A percentile compares a stretch with the other conserved stretches of the same genome.
phyloP scores from a whole-genome alignment of 2,329 filamentous ascomycete species.

The Xenoacremonium recifei region DNA sequence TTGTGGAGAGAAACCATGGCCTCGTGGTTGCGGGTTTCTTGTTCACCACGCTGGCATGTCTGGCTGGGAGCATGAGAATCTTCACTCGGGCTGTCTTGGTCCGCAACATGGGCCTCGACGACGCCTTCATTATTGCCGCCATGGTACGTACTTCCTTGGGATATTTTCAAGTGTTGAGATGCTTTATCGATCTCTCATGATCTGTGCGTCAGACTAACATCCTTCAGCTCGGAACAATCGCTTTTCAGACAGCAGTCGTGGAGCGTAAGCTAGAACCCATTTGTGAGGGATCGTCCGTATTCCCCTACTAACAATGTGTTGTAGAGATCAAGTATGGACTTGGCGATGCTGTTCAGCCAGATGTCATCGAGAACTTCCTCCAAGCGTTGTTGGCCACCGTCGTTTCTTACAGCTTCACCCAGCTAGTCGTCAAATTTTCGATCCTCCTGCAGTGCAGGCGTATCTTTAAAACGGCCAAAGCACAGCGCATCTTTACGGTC shows the following conservation, averaged over 20 bases:
- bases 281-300: not conserved
- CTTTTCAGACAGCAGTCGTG: conserved; percentile 15
- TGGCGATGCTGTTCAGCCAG: not conserved
- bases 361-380: not conserved
- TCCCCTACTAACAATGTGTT: not conserved
- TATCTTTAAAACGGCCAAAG: conserved; percentile 21
- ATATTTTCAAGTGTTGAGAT: not conserved
- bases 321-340: not conserved
- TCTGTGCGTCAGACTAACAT: not conserved
- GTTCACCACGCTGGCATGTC: conserved; percentile 1
- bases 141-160: conserved; percentile 1
- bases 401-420: conserved; percentile 23
- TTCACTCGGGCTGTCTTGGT: conserved; percentile 4
- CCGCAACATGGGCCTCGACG: conserved; percentile 2
- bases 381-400: not conserved
- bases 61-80: conserved; percentile 2
- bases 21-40: conserved; percentile 2
- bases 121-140: conserved; percentile 2
- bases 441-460: conserved; percentile 27
- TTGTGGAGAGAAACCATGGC: conserved; percentile 3
- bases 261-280: not conserved
- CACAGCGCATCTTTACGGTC: conserved; percentile 19
- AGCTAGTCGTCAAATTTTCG: conserved; percentile 27
- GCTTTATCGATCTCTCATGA: no score
- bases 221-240: conserved; percentile 15